Evolutionary conservation across 2,329 filamentous ascomycete species (phyloP).

Genomic region (Coniochaeta sp.): DNA sequence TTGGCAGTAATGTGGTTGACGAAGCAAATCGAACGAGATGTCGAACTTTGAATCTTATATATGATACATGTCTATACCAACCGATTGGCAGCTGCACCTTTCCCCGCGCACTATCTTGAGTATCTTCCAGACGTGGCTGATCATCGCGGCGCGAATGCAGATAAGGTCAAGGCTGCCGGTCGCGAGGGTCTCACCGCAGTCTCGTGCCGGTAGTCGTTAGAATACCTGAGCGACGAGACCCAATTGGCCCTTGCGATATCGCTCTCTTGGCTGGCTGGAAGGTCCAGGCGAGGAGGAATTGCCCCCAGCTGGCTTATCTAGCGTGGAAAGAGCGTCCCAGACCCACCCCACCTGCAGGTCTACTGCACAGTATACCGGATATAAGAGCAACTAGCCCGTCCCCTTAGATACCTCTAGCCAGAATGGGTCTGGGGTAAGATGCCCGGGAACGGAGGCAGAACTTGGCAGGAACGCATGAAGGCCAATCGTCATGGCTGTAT

Average conservation of each 20-base stretch:
- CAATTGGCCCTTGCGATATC: constrained; percentile 2
- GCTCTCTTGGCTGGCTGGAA: not conserved
- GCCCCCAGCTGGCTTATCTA: not conserved
- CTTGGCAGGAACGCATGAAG: not conserved
- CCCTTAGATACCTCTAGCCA: too few relatives aligned
- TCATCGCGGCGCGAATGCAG: not conserved
- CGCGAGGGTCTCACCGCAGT: not conserved
- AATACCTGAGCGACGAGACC: not conserved
- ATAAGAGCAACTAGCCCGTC: too few relatives aligned
- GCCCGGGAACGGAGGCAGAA: not conserved
- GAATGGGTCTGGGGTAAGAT: not conserved
- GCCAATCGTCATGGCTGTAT: not conserved
- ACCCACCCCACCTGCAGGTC: too few relatives aligned
- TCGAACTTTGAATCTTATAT: not conserved
- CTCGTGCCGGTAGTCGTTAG: not conserved
- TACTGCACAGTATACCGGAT: too few relatives aligned
- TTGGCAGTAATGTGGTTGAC: not conserved
- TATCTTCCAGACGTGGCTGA: not conserved
- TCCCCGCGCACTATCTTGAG: not conserved
- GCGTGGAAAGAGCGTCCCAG: too few relatives aligned
- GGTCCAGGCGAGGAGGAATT: constrained; percentile 1
- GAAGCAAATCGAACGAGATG: not conserved
- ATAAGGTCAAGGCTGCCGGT: not conserved
- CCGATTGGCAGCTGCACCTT: not conserved
- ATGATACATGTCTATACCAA: not conserved